Evolutionary conservation across 768 basidiomycete genomes (phyloP).

Genomic region (Boletus pseudo-olivaceus): DNA sequence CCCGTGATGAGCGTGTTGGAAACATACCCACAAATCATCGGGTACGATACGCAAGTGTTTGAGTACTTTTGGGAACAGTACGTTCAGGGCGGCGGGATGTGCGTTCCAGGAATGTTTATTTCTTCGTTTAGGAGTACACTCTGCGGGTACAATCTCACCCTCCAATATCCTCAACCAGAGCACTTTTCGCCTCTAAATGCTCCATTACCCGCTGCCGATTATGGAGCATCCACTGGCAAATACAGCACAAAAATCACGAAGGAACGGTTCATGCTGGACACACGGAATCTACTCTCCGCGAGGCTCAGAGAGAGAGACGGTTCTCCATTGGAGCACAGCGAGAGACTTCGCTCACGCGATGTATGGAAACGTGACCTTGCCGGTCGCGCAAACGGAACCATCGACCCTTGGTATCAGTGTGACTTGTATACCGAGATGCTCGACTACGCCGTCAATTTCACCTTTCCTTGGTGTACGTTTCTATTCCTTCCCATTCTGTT

Average conservation of each 20-base stretch:
- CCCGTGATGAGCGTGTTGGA: constrained; percentile 63
- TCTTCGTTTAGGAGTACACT: constrained; percentile 43
- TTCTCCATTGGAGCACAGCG: constrained; percentile 12
- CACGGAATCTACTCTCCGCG: constrained; percentile 1
- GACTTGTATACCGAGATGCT: constrained; percentile 55
- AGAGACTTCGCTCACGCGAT: constrained; percentile 19
- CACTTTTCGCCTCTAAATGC: constrained; percentile 38
- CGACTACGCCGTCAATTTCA: constrained; percentile 68
- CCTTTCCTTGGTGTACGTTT: constrained; percentile 50
- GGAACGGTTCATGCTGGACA: constrained; percentile 8
- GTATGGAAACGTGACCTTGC: constrained; percentile 45
- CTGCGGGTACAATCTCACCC: constrained; percentile 63
- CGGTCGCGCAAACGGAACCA: constrained; percentile 48
- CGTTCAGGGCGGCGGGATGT: constrained; percentile 20
- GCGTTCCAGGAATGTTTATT: neutral
- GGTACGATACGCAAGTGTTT: constrained; percentile 62
- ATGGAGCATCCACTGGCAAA: neutral
- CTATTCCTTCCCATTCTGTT: neutral
- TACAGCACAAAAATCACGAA: constrained; percentile 2
- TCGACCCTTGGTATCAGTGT: constrained; percentile 61
- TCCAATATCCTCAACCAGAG: constrained; percentile 63
- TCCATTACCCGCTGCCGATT: neutral
- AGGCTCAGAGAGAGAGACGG: constrained; percentile 14
- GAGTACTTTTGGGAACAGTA: constrained; percentile 67
- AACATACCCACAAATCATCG: constrained; percentile 73